These are phyloP conservation scores for Neofusicoccum laricinum DNA, from an alignment of 2,329 filamentous ascomycete species.

Conservation along the genomic window DNA sequence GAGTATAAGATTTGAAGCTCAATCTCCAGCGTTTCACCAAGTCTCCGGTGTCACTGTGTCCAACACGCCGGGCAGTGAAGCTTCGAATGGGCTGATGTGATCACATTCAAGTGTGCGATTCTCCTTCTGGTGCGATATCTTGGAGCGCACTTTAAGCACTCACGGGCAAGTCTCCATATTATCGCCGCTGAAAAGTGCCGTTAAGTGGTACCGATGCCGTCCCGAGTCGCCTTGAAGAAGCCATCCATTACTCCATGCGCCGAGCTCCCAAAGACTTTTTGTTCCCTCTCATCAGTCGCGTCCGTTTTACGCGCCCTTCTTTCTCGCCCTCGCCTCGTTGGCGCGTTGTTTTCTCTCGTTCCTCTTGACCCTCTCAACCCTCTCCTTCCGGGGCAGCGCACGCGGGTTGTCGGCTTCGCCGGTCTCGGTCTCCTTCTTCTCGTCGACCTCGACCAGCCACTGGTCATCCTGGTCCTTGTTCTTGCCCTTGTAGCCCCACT, in stretches of 20 bases:
- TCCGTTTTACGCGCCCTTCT: conserved; percentile 27
- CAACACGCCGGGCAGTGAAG: no score
- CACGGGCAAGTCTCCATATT: background rate
- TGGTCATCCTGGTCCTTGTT: conserved; percentile 81
- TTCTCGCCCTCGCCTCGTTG: conserved; percentile 67
- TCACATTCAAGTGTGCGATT: background rate
- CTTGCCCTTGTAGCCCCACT: conserved; percentile 91
- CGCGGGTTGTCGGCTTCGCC: conserved; percentile 58
- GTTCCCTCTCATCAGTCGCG: background rate
- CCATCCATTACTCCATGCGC: conserved; percentile 16
- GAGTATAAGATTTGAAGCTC: no score
- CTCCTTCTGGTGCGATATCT: background rate
- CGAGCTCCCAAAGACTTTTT: background rate
- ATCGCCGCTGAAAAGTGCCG: background rate
- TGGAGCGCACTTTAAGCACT: background rate
- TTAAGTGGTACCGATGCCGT: background rate
- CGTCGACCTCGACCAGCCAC: conserved; percentile 90
- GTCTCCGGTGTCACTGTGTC: no score
- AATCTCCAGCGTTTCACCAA: no score
- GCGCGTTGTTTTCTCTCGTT: conserved; percentile 43
- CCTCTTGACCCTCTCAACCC: conserved; percentile 44
- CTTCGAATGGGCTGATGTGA: no score
- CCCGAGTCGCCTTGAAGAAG: background rate
- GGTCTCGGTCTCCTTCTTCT: conserved; percentile 63
- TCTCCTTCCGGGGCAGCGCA: conserved; percentile 60